phyloP scores from a whole-genome alignment of 768 basidiomycete genomes.

The Pholiota molesta region DNA sequence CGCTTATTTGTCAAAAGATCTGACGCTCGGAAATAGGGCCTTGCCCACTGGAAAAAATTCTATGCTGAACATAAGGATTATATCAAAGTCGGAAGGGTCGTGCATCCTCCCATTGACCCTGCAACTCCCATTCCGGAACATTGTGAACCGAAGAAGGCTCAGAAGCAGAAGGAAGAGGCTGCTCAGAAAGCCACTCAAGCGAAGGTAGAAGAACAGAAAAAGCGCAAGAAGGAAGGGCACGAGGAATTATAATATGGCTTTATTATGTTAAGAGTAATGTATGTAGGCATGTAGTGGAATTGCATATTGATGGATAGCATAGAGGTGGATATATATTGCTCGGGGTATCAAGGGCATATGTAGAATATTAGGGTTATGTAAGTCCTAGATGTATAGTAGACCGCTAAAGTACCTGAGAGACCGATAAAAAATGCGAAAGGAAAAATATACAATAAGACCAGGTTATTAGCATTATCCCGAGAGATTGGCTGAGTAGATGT shows the following conservation, averaged over 20 bases:
- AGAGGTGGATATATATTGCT: background rate
- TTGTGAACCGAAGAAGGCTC: conserved; percentile 67
- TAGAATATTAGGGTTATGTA: background rate
- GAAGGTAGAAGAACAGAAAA: conserved; percentile 23
- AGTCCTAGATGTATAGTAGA: background rate
- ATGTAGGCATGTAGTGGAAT: conserved; percentile 6
- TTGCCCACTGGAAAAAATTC: conserved; percentile 90
- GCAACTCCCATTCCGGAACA: conserved; percentile 72
- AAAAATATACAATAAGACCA: background rate
- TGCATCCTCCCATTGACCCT: conserved; percentile 78
- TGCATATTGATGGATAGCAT: background rate
- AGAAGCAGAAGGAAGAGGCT: conserved; percentile 30
- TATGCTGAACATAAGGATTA: conserved; percentile 85
- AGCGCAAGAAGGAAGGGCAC: conserved; percentile 26
- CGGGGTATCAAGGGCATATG: background rate
- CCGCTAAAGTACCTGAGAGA: background rate
- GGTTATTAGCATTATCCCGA: background rate
- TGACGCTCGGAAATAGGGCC: conserved; percentile 47
- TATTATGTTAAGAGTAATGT: conserved; percentile 11
- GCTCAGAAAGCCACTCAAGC: conserved; percentile 26
- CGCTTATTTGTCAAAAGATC: background rate
- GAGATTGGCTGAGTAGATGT: background rate
- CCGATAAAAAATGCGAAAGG: background rate
- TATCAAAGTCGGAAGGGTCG: conserved; percentile 72
- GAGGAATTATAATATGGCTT: conserved; percentile 34